These are phyloP conservation scores for Fusarium veterinarium DNA, from an alignment of 2,329 filamentous ascomycete species.

Conservation along the genomic window DNA sequence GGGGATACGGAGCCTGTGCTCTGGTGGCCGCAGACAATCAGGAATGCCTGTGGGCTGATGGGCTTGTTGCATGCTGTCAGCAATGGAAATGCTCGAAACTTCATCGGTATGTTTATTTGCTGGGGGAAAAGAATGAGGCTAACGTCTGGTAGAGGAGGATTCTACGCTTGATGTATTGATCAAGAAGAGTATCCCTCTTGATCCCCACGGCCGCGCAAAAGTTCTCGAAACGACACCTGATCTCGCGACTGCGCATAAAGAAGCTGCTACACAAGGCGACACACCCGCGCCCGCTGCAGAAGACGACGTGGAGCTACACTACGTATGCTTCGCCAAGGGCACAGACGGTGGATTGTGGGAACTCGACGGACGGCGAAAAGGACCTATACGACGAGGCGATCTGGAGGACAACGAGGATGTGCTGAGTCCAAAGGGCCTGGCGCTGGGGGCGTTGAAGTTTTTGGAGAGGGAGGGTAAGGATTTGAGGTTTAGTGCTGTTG, in stretches of 20 bases:
- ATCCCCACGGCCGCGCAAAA: slow-evolving; percentile 72
- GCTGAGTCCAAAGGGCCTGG: slow-evolving; percentile 78
- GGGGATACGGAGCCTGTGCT: slow-evolving; percentile 80
- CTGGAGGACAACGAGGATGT: slow-evolving; percentile 74
- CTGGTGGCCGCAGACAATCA: slow-evolving; percentile 96
- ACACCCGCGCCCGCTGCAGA: slow-evolving; percentile 81
- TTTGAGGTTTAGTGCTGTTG: slow-evolving; percentile 69
- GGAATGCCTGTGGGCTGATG: slow-evolving; percentile 93
- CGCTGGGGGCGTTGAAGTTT: slow-evolving; percentile 72
- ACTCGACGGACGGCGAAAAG: slow-evolving; percentile 69
- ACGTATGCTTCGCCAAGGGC: slow-evolving; percentile 91
- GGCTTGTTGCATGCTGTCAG: slow-evolving; percentile 83
- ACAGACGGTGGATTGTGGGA: slow-evolving; percentile 72
- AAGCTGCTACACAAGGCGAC: slow-evolving; percentile 81
- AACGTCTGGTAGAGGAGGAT: slow-evolving; percentile 51
- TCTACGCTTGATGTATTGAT: slow-evolving; percentile 75
- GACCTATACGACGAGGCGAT: slow-evolving; percentile 65
- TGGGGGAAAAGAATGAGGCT: background rate
- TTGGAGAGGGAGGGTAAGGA: slow-evolving; percentile 66
- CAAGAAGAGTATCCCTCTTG: slow-evolving; percentile 74
- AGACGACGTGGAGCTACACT: slow-evolving; percentile 92
- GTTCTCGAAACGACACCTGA: slow-evolving; percentile 81
- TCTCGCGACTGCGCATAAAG: slow-evolving; percentile 82
- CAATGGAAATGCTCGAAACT: slow-evolving; percentile 77
- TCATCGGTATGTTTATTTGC: slow-evolving; percentile 61